phyloP scores from a whole-genome alignment of 441 rosid genomes.

The Populus tomentosa region DNA sequence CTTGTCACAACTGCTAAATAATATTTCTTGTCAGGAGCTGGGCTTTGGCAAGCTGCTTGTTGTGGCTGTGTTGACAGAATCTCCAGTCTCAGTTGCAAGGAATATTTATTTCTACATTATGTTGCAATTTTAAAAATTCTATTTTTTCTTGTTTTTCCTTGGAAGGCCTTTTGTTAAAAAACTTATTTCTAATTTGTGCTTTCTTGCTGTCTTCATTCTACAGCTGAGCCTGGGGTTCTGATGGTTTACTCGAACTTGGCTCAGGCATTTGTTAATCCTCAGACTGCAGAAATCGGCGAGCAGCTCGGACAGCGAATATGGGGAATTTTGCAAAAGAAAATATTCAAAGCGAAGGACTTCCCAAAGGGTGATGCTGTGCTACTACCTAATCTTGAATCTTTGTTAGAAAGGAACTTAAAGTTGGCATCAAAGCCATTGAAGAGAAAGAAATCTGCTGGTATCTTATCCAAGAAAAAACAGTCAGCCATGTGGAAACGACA shows the following conservation, averaged over 20 bases:
- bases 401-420: slow-evolving; percentile 72
- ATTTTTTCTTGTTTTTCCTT: background rate
- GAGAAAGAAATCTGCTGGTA: slow-evolving; percentile 58
- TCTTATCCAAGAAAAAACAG: slow-evolving; percentile 65
- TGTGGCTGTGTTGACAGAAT: background rate
- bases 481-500: slow-evolving; percentile 66
- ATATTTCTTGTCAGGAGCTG: background rate
- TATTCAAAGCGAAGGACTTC: slow-evolving; percentile 73
- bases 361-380: slow-evolving; percentile 57
- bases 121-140: background rate
- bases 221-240: slow-evolving; percentile 80
- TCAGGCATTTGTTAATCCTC: slow-evolving; percentile 70
- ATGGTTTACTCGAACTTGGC: slow-evolving; percentile 72
- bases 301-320: slow-evolving; percentile 88
- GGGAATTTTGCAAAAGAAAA: slow-evolving; percentile 85
- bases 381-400: slow-evolving; percentile 48
- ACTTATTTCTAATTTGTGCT: background rate
- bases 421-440: slow-evolving; percentile 90
- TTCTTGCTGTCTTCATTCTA: slow-evolving; percentile 3
- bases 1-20: background rate
- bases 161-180: background rate
- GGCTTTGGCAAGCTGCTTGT: background rate
- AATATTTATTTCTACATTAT: background rate
- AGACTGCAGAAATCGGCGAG: slow-evolving; percentile 73
- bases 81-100: background rate